Percentiles rank a stretch among this genome's conserved stretches.
phyloP scores from a whole-genome alignment of 805 yeast genomes.

The Myxozyma mucilagina region DNA sequence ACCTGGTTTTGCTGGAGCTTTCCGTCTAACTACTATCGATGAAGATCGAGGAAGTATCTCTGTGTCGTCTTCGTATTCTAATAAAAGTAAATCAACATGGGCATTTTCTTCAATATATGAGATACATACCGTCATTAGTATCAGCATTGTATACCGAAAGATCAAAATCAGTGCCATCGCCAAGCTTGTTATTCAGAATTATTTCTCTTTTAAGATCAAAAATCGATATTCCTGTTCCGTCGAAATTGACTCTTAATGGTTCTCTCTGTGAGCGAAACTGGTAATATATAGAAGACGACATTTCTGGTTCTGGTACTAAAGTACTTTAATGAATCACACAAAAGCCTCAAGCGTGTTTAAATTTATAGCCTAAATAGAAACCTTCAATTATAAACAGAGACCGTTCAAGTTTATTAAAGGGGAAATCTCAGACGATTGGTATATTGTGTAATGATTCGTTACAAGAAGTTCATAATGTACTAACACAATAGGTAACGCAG shows the following conservation, averaged over 20 bases:
- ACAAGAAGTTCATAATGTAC: no score
- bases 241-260: conserved; percentile 78
- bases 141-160: conserved; percentile 70
- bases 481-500: background rate
- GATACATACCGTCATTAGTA: conserved; percentile 48
- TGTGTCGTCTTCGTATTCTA: conserved; percentile 82
- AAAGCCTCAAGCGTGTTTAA: background rate
- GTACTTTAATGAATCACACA: background rate
- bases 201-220: conserved; percentile 93
- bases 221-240: conserved; percentile 94
- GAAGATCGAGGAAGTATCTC: conserved; percentile 88
- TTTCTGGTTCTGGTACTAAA: conserved; percentile 34
- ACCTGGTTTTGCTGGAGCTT: conserved; percentile 61
- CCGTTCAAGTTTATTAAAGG: no score
- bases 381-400: no score
- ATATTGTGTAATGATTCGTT: no score
- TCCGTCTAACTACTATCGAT: conserved; percentile 72
- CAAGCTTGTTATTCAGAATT: conserved; percentile 73
- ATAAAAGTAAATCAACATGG: background rate
- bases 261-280: conserved; percentile 80
- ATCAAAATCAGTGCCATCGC: conserved; percentile 83
- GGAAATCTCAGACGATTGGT: no score
- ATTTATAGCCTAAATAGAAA: no score
- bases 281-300: conserved; percentile 89
- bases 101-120: background rate